phyloP scores from a whole-genome alignment of 1,139 yeast genomes.

The Insectozyma bohioensis region DNA sequence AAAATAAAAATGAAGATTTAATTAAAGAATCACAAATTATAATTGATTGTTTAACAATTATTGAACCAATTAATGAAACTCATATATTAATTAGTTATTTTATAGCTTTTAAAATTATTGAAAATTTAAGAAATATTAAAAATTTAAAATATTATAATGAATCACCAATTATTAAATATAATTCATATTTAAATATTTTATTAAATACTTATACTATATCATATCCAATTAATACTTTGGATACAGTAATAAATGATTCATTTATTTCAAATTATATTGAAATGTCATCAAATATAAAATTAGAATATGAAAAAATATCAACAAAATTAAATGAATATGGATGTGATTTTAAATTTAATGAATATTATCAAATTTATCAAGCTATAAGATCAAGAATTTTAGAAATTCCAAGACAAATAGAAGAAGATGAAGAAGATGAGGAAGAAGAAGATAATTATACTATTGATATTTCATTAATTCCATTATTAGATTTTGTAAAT shows the following conservation, averaged over 20 bases:
- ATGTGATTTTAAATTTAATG: slow-evolving; percentile 26
- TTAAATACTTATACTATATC: slow-evolving; percentile 19
- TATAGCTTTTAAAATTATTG: slow-evolving; percentile 21
- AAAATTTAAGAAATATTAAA: slow-evolving; percentile 7
- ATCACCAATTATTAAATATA: slow-evolving; percentile 16
- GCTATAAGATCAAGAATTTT: slow-evolving; percentile 59
- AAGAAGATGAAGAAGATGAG: slow-evolving; percentile 12
- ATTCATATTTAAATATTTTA: slow-evolving; percentile 28
- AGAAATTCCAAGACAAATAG: slow-evolving; percentile 53
- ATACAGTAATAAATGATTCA: no score
- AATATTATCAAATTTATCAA: slow-evolving; percentile 41
- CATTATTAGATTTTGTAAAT: slow-evolving; percentile 66
- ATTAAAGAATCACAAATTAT: slow-evolving; percentile 20
- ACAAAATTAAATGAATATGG: slow-evolving; percentile 4
- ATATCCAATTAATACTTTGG: no score
- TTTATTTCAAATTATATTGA: no score
- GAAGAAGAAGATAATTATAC: slow-evolving; percentile 31
- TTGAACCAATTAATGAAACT: slow-evolving; percentile 29
- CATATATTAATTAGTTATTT: slow-evolving; percentile 31
- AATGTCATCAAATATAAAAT: no score
- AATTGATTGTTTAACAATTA: slow-evolving; percentile 20
- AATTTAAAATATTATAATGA: slow-evolving; percentile 4
- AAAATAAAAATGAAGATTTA: background rate
- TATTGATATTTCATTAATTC: slow-evolving; percentile 60
- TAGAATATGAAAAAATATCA: no score